phyloP scores from a whole-genome alignment of 1,284 basidiomycete species.

The Ganoderma leucocontextum region DNA sequence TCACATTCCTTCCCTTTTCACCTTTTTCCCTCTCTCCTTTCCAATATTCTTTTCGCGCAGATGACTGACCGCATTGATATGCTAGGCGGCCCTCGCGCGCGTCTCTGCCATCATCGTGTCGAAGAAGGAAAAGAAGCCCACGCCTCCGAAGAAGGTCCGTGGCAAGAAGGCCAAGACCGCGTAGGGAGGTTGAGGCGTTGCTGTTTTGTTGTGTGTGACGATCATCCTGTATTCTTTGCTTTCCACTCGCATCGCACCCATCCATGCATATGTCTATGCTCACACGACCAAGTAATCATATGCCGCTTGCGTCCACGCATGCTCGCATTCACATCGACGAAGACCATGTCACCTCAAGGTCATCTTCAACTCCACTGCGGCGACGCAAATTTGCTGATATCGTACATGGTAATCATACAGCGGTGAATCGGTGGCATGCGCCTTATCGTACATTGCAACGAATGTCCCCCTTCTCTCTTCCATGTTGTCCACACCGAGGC shows the following conservation, averaged over 20 bases:
- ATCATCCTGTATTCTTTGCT: constrained; percentile 33
- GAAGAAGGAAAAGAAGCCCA: constrained; percentile 78
- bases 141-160: constrained; percentile 77
- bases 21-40: constrained; percentile 21
- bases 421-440: background rate
- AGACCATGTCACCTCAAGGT: background rate
- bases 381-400: background rate
- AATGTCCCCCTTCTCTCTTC: background rate
- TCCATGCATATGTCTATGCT: constrained; percentile 34
- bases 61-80: constrained; percentile 33
- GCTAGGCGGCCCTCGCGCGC: constrained; percentile 82
- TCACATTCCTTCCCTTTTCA: constrained; percentile 52
- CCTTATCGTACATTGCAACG: background rate
- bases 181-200: constrained; percentile 25
- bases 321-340: background rate
- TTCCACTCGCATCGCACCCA: constrained; percentile 31
- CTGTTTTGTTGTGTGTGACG: constrained; percentile 24
- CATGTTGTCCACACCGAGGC: background rate
- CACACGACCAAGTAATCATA: constrained; percentile 33
- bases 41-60: background rate
- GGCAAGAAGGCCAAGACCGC: constrained; percentile 61
- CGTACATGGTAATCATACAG: constrained; percentile 9
- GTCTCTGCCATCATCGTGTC: constrained; percentile 78
- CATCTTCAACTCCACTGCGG: background rate
- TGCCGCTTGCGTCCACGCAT: constrained; percentile 33